These are phyloP conservation scores for Hymenoscyphus scutula DNA, from an alignment of 2,329 filamentous ascomycete species.

Conservation along the genomic window DNA sequence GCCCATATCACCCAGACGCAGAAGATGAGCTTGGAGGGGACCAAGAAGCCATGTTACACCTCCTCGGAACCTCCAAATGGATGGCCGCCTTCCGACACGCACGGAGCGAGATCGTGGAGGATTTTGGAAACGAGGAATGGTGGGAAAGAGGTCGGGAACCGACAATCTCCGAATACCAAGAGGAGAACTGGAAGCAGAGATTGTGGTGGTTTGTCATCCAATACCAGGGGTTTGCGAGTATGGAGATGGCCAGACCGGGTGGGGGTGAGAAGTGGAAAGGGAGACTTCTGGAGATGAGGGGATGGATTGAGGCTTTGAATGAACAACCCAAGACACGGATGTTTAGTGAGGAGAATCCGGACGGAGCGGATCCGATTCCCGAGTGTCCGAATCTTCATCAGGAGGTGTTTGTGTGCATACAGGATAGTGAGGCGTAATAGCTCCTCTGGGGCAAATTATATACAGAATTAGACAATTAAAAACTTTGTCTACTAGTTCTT, in stretches of 20 bases:
- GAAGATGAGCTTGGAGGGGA: constrained; percentile 1
- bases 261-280: constrained; percentile 3
- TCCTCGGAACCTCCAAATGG: constrained; percentile 10
- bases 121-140: neutral
- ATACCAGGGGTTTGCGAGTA: constrained; percentile 12
- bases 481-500: too few species aligned
- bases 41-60: constrained; percentile 7
- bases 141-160: neutral
- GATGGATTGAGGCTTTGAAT: neutral
- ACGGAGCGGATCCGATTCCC: neutral
- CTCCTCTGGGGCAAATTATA: too few species aligned
- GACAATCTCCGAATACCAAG: constrained; percentile 4
- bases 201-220: constrained; percentile 14
- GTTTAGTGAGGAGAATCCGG: neutral
- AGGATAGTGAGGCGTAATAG: too few species aligned
- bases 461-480: too few species aligned
- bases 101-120: neutral
- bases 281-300: neutral
- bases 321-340: neutral
- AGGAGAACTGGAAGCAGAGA: constrained; percentile 15
- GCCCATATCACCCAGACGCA: neutral
- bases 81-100: neutral
- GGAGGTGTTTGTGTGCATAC: constrained; percentile 2
- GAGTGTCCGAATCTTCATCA: constrained; percentile 9
- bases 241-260: constrained; percentile 11